Evolutionary conservation across 108 stramenopile species (phyloP).

Genomic region (Cyclotella sp.): DNA sequence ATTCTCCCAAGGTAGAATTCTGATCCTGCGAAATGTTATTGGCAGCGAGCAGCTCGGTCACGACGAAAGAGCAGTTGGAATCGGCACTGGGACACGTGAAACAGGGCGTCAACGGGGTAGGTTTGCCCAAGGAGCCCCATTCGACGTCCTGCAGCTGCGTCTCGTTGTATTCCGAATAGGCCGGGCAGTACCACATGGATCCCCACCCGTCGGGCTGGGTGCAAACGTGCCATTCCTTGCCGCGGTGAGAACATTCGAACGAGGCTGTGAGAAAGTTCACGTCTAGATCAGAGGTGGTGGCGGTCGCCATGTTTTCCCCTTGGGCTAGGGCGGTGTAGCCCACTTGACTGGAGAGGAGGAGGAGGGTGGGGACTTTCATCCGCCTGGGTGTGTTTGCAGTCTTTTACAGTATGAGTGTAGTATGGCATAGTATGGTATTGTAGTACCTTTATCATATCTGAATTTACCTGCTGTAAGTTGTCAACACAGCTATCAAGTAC

Average conservation of each 20-base stretch:
- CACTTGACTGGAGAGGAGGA: too few species aligned
- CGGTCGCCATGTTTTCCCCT: too few species aligned
- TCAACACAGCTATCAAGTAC: too few species aligned
- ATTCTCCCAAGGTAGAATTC: background rate
- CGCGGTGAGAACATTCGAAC: background rate
- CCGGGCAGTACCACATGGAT: background rate
- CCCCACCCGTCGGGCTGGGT: background rate
- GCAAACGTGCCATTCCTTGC: constrained; percentile 3
- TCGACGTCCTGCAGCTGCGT: background rate
- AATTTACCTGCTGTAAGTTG: too few species aligned
- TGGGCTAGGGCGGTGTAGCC: too few species aligned
- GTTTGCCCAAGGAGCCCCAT: background rate
- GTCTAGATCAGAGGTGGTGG: background rate
- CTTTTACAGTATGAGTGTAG: too few species aligned
- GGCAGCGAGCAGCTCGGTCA: background rate
- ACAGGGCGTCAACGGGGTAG: background rate
- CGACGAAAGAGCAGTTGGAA: background rate
- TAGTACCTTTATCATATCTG: too few species aligned
- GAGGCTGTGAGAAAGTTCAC: background rate
- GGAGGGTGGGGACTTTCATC: too few species aligned
- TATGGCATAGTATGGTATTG: too few species aligned
- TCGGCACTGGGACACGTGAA: constrained; percentile 7
- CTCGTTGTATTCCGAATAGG: background rate
- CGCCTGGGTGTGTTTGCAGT: too few species aligned
- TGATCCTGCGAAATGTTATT: background rate